Conservation (phyloP, 805 yeast species). For the Yarrowia porcina region DNA sequence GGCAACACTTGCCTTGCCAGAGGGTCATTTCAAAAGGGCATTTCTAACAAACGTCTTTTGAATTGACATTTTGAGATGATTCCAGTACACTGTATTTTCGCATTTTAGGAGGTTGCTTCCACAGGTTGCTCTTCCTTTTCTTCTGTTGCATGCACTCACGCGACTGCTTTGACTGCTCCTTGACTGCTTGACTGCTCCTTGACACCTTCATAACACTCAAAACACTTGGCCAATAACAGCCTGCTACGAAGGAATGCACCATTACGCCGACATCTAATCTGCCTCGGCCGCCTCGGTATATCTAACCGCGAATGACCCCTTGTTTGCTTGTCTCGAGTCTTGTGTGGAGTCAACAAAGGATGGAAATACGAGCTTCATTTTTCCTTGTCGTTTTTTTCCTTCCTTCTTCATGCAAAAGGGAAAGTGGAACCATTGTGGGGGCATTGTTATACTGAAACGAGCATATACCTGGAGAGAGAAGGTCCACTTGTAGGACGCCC, state of each 20-base stretch:
- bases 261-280: background rate
- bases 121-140: too few species aligned
- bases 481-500: background rate
- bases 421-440: slow-evolving; percentile 11
- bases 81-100: too few species aligned
- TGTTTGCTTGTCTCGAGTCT: background rate
- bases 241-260: too few species aligned
- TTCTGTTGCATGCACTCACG: background rate
- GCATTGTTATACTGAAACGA: background rate
- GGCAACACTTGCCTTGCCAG: too few species aligned
- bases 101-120: too few species aligned
- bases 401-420: background rate
- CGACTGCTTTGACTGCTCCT: too few species aligned
- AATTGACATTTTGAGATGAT: too few species aligned
- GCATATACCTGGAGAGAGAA: background rate
- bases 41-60: too few species aligned
- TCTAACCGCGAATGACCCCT: background rate
- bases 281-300: background rate
- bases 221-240: too few species aligned
- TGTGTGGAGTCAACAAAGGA: background rate
- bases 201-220: too few species aligned
- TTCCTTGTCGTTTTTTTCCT: background rate
- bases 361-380: background rate
- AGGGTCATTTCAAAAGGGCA: background rate
- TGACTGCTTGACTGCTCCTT: too few species aligned